Conservation (phyloP, 192 early-diverging fungal genomes). For the Umbelopsis vinacea region DNA sequence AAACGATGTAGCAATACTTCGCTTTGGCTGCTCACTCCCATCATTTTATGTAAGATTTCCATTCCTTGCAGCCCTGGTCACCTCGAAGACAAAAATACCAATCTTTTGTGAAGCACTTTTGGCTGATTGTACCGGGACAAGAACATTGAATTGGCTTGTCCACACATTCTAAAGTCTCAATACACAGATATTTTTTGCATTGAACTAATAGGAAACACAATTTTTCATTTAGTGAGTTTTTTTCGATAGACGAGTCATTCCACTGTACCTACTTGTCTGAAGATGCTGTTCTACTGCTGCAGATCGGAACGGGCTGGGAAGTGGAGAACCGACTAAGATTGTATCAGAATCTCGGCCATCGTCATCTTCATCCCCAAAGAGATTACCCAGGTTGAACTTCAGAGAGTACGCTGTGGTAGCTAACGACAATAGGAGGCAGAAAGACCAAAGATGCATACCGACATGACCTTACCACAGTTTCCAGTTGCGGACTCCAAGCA, state of each 20-base stretch:
- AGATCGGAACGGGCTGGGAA: not conserved
- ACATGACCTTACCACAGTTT: not conserved
- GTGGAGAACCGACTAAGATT: not conserved
- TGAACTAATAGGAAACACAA: not conserved
- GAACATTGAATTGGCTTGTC: constrained; percentile 21
- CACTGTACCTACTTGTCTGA: not conserved
- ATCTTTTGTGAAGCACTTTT: constrained; percentile 21
- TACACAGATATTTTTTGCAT: constrained; percentile 16
- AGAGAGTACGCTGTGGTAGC: not conserved
- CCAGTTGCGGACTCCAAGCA: no score
- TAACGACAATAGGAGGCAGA: not conserved
- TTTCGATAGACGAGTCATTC: not conserved
- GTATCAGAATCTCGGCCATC: not conserved
- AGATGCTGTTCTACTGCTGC: not conserved
- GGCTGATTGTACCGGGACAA: constrained; percentile 2
- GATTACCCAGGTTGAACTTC: not conserved
- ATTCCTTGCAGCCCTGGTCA: constrained; percentile 18
- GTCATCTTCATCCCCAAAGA: not conserved
- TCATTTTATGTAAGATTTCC: not conserved
- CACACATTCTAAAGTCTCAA: constrained; percentile 12
- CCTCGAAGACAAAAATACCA: constrained; percentile 30
- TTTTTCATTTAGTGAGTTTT: not conserved
- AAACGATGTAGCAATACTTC: not conserved
- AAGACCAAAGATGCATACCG: not conserved
- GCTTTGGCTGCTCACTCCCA: not conserved